Evolutionary conservation across 805 yeast species (phyloP).

Genomic region (Metschnikowia drakensbergensis): DNA sequence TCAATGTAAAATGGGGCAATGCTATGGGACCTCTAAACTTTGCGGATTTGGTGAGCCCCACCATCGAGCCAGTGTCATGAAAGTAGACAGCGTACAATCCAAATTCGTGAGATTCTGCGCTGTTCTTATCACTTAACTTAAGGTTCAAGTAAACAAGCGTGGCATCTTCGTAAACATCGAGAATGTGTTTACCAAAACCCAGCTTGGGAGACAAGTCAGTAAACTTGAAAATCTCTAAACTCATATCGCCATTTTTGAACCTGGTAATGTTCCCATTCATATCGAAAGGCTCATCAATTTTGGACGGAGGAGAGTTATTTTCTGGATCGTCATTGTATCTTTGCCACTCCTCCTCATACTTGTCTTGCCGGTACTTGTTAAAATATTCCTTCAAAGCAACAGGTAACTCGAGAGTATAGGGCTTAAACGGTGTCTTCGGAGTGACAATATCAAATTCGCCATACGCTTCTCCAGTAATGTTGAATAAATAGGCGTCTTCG

Average conservation of each 20-base stretch:
- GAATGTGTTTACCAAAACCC: slow-evolving; percentile 14
- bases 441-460: slow-evolving; percentile 37
- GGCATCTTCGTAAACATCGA: slow-evolving; percentile 27
- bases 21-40: slow-evolving; percentile 61
- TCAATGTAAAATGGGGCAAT: slow-evolving; percentile 52
- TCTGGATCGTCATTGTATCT: slow-evolving; percentile 28
- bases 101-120: slow-evolving; percentile 47
- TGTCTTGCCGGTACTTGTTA: slow-evolving; percentile 22
- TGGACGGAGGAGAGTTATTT: slow-evolving; percentile 19
- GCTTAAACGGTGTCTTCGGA: slow-evolving; percentile 6
- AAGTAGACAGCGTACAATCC: slow-evolving; percentile 61
- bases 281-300: slow-evolving; percentile 6
- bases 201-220: slow-evolving; percentile 25
- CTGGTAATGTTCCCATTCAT: slow-evolving; percentile 30
- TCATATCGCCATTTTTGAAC: slow-evolving; percentile 23
- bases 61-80: slow-evolving; percentile 58
- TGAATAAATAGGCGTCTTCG: slow-evolving; percentile 32
- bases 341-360: slow-evolving; percentile 25
- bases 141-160: slow-evolving; percentile 30
- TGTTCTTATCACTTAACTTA: slow-evolving; percentile 40
- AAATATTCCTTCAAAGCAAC: slow-evolving; percentile 29
- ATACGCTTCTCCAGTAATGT: slow-evolving; percentile 45
- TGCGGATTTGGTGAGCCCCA: slow-evolving; percentile 57
- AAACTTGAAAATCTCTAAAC: slow-evolving; percentile 20
- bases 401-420: slow-evolving; percentile 23